Conservation (phyloP, 2,329 filamentous ascomycete species). For the Hypoxylon sp. region DNA sequence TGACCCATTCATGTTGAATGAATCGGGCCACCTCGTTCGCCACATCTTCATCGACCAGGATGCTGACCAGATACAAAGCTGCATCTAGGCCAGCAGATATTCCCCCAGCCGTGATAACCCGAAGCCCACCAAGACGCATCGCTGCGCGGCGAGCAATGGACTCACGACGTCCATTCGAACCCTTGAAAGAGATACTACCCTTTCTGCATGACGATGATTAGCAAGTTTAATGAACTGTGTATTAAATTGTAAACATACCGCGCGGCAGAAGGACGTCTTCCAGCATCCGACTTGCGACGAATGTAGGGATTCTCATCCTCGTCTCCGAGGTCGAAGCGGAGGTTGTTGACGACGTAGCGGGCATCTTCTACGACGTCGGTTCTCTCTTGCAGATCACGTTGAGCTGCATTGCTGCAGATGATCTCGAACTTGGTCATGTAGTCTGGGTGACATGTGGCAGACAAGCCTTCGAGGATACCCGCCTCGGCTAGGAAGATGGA, state of each 20-base stretch:
- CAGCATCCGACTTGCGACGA: constrained; percentile 78
- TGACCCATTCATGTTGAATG: constrained; percentile 88
- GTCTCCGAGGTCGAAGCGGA: constrained; percentile 86
- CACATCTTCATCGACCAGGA: constrained; percentile 82
- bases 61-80: constrained; percentile 85
- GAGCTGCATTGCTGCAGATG: constrained; percentile 80
- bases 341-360: constrained; percentile 91
- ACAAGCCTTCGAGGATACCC: constrained; percentile 83
- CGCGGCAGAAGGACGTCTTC: constrained; percentile 72
- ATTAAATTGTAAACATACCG: constrained; percentile 61
- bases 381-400: constrained; percentile 78
- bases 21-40: constrained; percentile 81
- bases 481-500: constrained; percentile 82
- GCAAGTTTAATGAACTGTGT: constrained; percentile 21
- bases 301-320: constrained; percentile 89
- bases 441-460: constrained; percentile 87
- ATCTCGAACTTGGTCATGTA: constrained; percentile 85
- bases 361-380: constrained; percentile 86
- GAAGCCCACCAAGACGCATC: constrained; percentile 77
- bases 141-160: constrained; percentile 83
- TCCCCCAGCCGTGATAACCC: constrained; percentile 86
- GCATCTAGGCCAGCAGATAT: constrained; percentile 87
- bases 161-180: constrained; percentile 81
- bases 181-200: constrained; percentile 86
- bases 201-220: constrained; percentile 68